Percentiles rank a stretch among this genome's conserved stretches.
These are phyloP conservation scores for Clitoria ternatea DNA, from an alignment of 306 rosid species.

Conservation along the genomic window DNA sequence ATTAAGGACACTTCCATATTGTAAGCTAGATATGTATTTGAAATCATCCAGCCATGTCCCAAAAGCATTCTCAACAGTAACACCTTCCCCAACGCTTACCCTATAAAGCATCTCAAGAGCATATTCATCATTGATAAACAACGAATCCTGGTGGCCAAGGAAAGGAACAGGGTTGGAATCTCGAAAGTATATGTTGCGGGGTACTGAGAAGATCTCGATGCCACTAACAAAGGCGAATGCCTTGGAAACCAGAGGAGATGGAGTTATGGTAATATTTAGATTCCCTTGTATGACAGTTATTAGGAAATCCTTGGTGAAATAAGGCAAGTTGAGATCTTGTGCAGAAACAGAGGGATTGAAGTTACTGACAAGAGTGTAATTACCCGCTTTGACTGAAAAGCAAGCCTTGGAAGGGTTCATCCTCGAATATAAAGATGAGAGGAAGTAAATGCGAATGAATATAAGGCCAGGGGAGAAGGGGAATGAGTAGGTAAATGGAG, in stretches of 20 bases:
- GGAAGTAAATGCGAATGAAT: constrained; percentile 52
- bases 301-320: constrained; percentile 36
- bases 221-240: constrained; percentile 60
- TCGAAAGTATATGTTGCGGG: constrained; percentile 36
- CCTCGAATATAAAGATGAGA: constrained; percentile 12
- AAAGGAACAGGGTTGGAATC: constrained; percentile 28
- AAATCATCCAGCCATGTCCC: constrained; percentile 25
- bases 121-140: constrained; percentile 10
- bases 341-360: constrained; percentile 43
- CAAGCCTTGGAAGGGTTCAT: constrained; percentile 14
- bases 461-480: constrained; percentile 39
- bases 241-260: constrained; percentile 23
- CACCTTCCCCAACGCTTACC: fast-evolving
- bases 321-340: constrained; percentile 1
- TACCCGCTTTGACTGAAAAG: constrained; percentile 52
- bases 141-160: constrained; percentile 9
- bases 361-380: constrained; percentile 41
- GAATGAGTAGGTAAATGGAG: constrained; percentile 35
- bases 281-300: constrained; percentile 27
- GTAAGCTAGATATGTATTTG: constrained; percentile 7
- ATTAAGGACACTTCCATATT: constrained; percentile 18
- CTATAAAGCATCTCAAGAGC: constrained; percentile 36
- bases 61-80: constrained; percentile 9
- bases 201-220: constrained; percentile 66
- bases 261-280: constrained; percentile 41